These are phyloP conservation scores for Hemerocallis citrina DNA, from an alignment of 106 monocot species.

Conservation along the genomic window DNA sequence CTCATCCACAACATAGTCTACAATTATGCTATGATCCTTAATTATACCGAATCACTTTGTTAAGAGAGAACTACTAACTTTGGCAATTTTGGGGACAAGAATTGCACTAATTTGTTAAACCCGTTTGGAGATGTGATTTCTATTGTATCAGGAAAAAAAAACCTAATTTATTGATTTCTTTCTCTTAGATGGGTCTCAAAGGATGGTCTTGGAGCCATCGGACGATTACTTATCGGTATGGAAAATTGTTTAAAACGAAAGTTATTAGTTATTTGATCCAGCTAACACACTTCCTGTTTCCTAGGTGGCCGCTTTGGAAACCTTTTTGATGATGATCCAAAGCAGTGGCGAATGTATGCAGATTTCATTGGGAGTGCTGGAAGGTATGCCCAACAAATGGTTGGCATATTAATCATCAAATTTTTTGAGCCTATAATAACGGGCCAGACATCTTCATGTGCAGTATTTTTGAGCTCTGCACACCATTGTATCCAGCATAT, in stretches of 20 bases:
- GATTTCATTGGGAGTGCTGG: conserved; percentile 98
- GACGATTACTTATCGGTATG: conserved; percentile 86
- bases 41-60: no score
- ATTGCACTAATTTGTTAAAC: no score
- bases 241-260: conserved; percentile 1
- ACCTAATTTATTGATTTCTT: conserved; percentile 1
- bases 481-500: conserved; percentile 71
- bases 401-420: not conserved
- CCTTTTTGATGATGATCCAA: conserved; percentile 96
- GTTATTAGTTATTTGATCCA: conserved; percentile 1
- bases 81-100: no score
- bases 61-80: no score
- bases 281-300: conserved; percentile 7
- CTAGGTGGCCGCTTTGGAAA: conserved; percentile 86
- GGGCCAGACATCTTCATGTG: conserved; percentile 8
- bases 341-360: conserved; percentile 97
- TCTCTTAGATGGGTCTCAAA: conserved; percentile 93
- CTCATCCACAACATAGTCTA: no score
- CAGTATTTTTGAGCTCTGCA: conserved; percentile 91
- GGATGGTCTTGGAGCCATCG: conserved; percentile 94
- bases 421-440: not conserved
- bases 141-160: no score
- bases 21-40: no score
- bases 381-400: conserved; percentile 35
- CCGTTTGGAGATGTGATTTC: no score